Evolutionary conservation across 768 basidiomycete species (phyloP).

Genomic region (Daedaleopsis sinensis): DNA sequence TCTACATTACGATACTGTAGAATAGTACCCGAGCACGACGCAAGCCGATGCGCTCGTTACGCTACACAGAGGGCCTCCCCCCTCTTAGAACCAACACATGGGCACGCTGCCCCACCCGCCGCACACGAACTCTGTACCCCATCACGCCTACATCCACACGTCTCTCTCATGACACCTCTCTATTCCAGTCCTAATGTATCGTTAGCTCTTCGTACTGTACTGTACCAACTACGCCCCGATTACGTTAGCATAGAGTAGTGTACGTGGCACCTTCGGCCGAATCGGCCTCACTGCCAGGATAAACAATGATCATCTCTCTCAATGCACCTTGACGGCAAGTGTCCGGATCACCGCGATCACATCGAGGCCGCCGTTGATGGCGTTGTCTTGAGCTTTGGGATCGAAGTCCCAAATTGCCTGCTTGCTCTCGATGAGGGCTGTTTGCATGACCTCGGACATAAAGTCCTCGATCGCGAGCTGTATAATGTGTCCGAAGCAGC

Average conservation of each 20-base stretch:
- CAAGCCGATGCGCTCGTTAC: not conserved
- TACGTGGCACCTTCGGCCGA: constrained; percentile 9
- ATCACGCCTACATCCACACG: not conserved
- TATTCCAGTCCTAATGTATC: not conserved
- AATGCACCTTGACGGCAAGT: constrained; percentile 37
- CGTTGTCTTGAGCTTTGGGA: constrained; percentile 26
- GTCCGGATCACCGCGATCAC: constrained; percentile 35
- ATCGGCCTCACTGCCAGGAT: not conserved
- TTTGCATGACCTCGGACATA: constrained; percentile 36
- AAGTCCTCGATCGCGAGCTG: constrained; percentile 32
- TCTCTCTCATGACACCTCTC: not conserved
- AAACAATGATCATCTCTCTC: too few relatives aligned
- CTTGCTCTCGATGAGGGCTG: constrained; percentile 30
- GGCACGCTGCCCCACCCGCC: too few relatives aligned
- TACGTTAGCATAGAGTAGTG: not conserved
- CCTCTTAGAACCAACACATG: too few relatives aligned
- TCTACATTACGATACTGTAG: not conserved
- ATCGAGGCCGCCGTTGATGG: constrained; percentile 32
- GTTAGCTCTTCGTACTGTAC: not conserved
- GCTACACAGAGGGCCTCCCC: not conserved
- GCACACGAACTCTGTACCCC: not conserved
- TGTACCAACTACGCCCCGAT: not conserved
- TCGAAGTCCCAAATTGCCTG: constrained; percentile 40
- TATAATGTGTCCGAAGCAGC: constrained; percentile 34
- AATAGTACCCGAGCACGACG: not conserved